Base-by-base conservation (phyloP, 345 rosid species). In the Populus tremula region DNA sequence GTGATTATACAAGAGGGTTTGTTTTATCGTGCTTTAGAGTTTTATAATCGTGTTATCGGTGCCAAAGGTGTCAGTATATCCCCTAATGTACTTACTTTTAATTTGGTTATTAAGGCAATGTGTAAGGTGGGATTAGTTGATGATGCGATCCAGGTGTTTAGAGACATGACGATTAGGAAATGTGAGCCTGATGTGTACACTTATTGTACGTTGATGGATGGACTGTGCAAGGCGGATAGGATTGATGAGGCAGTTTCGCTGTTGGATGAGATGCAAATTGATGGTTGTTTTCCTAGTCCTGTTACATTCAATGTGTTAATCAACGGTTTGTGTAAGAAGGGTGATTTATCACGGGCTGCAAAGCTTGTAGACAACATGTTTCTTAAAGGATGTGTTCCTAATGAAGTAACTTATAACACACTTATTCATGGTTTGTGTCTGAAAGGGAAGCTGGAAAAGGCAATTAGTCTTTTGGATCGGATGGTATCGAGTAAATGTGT, bases 211-310 rank as follows among this genome's bases (percentile, higher is more conserved):
- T 86, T 96, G 88, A 93, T 93, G 96, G 93, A 92, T 85, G 99
- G 99, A 80, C 84, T 96, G 82, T 92, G 96, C 83, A 96, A 90
- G 84, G 91, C 80, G 73, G 87, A 82, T 73, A 89, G 96, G 79
- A 87, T 89, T 11, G 93, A 91, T 72, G 99, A 96, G 85, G 99
- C 98, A 0, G 89, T 93, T 82, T 87, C 86, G 16, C 68, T 96
- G 70, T 83, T 96, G 76, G 99, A 93, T 53, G 99, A 96, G 86
- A 96, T 96, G 99, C 98, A 96, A 83, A 81, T 87, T 56, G 97
- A 96, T 76, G 97, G 98, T 14, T 88, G 94, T 79, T 88, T 90
- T 71, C 99, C 98, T 2, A 88, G 66, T 61, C 64, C 88, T 0
- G 87, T 86, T 74, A 89, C 90, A 0, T 93, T 90, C 72, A 93